Evolutionary conservation across 148 eudicot species (phyloP).

Genomic region (Cornus kousa): DNA sequence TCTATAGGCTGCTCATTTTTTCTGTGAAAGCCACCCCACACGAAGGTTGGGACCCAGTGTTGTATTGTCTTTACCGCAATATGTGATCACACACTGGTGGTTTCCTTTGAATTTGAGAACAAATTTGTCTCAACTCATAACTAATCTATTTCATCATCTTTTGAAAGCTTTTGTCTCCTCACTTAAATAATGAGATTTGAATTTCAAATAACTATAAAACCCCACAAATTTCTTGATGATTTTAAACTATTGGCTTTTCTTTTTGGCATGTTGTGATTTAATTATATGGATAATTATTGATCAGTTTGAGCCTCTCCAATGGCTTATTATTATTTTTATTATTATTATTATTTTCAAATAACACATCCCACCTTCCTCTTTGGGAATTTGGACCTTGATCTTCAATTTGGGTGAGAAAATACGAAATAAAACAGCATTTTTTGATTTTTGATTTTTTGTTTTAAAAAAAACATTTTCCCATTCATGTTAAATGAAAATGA

Average conservation of each 20-base stretch:
- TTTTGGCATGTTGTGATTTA: background rate
- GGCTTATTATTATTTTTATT: background rate
- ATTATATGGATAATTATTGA: background rate
- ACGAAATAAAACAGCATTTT: too few species aligned
- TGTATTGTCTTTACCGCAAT: background rate
- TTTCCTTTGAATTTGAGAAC: background rate
- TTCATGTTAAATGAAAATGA: too few species aligned
- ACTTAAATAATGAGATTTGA: background rate
- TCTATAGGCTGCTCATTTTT: background rate
- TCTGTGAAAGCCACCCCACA: background rate
- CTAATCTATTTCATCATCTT: constrained; percentile 8
- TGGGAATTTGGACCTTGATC: too few species aligned
- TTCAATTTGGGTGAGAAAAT: too few species aligned
- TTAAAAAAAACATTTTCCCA: too few species aligned
- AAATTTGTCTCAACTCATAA: background rate
- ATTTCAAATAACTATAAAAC: background rate
- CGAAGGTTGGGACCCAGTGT: constrained; percentile 4
- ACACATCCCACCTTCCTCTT: too few species aligned
- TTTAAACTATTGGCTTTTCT: background rate
- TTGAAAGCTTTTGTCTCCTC: background rate
- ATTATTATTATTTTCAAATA: too few species aligned
- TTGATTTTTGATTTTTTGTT: too few species aligned
- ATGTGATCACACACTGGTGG: background rate
- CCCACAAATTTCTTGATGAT: too few species aligned
- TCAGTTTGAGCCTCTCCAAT: background rate